These are phyloP conservation scores for Camillea tinctor DNA, from an alignment of 2,329 filamentous ascomycete species.

Conservation along the genomic window DNA sequence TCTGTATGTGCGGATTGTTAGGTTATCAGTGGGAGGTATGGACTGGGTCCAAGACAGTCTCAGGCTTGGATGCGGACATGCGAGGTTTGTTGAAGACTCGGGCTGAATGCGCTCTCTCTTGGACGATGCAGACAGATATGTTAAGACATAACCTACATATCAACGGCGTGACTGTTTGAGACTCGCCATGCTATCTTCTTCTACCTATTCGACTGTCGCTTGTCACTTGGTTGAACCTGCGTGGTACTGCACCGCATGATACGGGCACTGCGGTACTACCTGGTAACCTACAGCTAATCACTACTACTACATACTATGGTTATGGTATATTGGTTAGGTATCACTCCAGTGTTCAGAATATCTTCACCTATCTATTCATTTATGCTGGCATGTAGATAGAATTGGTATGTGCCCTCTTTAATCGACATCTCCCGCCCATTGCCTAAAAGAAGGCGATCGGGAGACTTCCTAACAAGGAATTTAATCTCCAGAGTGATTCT, in stretches of 20 bases:
- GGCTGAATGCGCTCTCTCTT: background rate
- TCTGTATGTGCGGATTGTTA: background rate
- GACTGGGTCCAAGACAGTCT: constrained; percentile 2
- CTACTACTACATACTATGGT: too few species aligned
- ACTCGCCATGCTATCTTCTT: constrained; percentile 13
- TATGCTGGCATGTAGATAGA: background rate
- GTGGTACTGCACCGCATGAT: too few species aligned
- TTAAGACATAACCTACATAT: too few species aligned
- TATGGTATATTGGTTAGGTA: too few species aligned
- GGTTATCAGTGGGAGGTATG: background rate
- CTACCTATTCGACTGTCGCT: too few species aligned
- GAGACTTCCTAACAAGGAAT: constrained; percentile 65
- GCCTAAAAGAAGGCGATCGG: constrained; percentile 45
- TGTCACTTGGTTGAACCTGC: too few species aligned
- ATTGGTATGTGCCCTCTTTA: constrained; percentile 52
- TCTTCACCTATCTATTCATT: too few species aligned
- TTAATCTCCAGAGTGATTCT: constrained; percentile 58
- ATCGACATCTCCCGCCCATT: constrained; percentile 59
- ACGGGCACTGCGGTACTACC: too few species aligned
- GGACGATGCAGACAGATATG: constrained; percentile 4
- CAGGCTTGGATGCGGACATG: background rate
- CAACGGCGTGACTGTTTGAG: constrained; percentile 3
- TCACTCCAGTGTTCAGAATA: too few species aligned
- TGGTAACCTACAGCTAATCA: too few species aligned
- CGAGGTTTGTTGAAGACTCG: background rate